Conservation (phyloP, 176 grass and related monocot species). For the Eleusine coracana region DNA sequence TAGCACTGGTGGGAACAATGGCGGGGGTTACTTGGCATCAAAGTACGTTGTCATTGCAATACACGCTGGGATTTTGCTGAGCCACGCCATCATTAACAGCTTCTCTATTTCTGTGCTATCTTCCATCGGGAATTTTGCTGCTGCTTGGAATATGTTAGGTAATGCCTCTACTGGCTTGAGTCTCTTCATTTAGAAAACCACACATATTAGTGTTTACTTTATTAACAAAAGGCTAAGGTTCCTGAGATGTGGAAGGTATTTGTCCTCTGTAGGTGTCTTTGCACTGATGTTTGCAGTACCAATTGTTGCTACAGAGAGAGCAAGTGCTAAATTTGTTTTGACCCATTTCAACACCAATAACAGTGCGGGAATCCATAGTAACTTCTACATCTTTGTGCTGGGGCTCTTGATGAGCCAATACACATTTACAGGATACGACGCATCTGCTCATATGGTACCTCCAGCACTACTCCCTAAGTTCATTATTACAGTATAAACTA, state of each 20-base stretch:
- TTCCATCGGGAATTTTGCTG: constrained; percentile 80
- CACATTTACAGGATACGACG: constrained; percentile 77
- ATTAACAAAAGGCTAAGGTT: background rate
- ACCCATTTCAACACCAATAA: constrained; percentile 85
- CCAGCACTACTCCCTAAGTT: background rate
- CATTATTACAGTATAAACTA: background rate
- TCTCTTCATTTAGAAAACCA: background rate
- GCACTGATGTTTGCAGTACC: constrained; percentile 80
- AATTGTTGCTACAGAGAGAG: constrained; percentile 70
- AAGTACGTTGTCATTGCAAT: constrained; percentile 88
- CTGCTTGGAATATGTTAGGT: constrained; percentile 90
- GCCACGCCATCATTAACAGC: constrained; percentile 88
- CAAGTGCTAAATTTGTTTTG: constrained; percentile 81
- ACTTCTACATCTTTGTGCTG: constrained; percentile 76
- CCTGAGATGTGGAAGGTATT: background rate
- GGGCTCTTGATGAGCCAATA: constrained; percentile 95
- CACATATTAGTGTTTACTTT: background rate
- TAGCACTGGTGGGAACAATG: constrained; percentile 71
- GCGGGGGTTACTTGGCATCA: constrained; percentile 74
- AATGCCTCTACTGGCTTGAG: background rate
- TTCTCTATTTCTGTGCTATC: constrained; percentile 72
- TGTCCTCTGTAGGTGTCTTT: constrained; percentile 60
- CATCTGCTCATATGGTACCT: constrained; percentile 79
- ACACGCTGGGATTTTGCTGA: constrained; percentile 74
- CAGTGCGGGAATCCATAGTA: constrained; percentile 71